Base-by-base conservation (phyloP, 2,329 filamentous ascomycete species). In the Lecanicillium sp. region DNA sequence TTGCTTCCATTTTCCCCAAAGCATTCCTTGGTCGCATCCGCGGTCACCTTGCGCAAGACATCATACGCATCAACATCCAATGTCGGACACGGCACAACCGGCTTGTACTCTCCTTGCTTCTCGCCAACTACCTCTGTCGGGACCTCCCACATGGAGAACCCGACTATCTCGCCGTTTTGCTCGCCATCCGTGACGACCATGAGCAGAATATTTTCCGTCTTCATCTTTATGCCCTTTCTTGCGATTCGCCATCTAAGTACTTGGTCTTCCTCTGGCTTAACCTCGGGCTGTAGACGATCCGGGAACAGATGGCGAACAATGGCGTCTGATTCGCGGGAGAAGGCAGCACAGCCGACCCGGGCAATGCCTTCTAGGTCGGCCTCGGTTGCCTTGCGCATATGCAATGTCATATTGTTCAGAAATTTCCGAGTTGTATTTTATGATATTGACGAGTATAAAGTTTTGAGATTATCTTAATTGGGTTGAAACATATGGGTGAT, bases 281-380 rank as follows among this genome's bases (percentile, higher is more conserved):
- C 36, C 3, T 37, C 29, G n/a, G 37, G 41, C 37, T 41, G 42
- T 31, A 47, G 38, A 17, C 33, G 42, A 12, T 12, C 29, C 11
- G 48, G 48, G 29, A 46, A 50, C 14, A 48, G 27, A 14, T 35
- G 31, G 12, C 38, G 41, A 7, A 40, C 30, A 18, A 49, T 48
- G 35, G 16, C 35, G 28, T 49, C 48, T 3, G 32, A 45, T 16
- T 33, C 17, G 12, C 42, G 45, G 36, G 46, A 25, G 38, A 56
- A 57, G 9, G 52, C 51, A 16, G 43, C 45, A 8, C 13, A 20
- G 29, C 42, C 48, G 34, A 57, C 44, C 20, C 39, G 37, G 15
- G 48, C 54, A 31, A 56, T 48, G n/a, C 41, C 41, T 9, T 42
- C 37, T 13, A 45, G 36, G 27, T 57, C 54, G 30, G 45, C 45